Conservation (phyloP, 208 protist genomes). For the Crithidia thermophila region DNA sequence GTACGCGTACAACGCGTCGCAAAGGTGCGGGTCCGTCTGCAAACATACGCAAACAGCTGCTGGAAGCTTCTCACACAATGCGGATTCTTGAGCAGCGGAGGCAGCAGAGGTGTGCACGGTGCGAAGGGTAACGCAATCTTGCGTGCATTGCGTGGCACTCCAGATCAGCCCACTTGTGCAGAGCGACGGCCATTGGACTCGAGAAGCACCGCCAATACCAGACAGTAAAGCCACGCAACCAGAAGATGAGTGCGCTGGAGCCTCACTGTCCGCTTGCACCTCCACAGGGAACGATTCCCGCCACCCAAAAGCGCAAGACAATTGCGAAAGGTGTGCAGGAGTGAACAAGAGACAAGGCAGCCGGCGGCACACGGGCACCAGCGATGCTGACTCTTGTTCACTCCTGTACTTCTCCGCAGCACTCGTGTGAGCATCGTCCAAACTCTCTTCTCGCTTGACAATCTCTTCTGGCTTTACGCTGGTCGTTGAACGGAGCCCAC, state of each 20-base stretch:
- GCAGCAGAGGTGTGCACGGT: not conserved
- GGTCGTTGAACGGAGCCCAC: no score
- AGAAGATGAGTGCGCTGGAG: not conserved
- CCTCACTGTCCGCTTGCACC: no score
- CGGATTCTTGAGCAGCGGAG: not conserved
- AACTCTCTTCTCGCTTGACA: no score
- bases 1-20: conserved; percentile 3
- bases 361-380: no score
- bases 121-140: conserved; percentile 12
- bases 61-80: no score
- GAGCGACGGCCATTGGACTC: conserved; percentile 11
- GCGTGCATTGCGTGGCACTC: conserved; percentile 10
- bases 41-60: conserved; percentile 26
- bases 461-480: no score
- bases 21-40: conserved; percentile 11
- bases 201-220: not conserved
- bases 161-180: conserved; percentile 3
- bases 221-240: not conserved
- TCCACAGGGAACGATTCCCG: no score
- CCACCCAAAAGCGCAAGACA: conserved; percentile 18
- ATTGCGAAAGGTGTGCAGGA: conserved; percentile 24
- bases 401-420: no score
- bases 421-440: no score
- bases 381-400: not conserved
- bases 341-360: conserved; percentile 14